Conservation (phyloP, 2,329 filamentous ascomycete genomes). For the Coleophoma eucalyptorum region DNA sequence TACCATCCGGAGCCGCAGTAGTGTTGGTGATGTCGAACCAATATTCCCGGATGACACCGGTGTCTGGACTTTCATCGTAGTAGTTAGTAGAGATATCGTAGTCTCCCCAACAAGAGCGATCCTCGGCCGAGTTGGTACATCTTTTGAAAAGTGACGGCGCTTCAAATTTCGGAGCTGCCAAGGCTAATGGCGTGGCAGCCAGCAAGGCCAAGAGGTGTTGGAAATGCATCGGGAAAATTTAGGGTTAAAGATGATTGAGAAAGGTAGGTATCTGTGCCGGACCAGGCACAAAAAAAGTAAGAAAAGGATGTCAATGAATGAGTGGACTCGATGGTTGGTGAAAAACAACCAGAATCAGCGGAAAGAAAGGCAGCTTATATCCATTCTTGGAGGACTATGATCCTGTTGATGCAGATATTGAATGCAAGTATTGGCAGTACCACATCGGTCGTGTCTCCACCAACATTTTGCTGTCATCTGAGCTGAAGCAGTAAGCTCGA, state of each 20-base stretch:
- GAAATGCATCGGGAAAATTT: not conserved
- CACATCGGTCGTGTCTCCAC: no score
- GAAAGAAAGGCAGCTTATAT: not conserved
- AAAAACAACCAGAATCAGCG: not conserved
- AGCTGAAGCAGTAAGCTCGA: no score
- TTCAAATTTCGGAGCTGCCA: not conserved
- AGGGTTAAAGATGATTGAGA: not conserved
- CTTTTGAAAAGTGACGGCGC: not conserved
- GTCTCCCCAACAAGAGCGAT: slow-evolving; percentile 35
- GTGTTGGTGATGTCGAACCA: slow-evolving; percentile 7
- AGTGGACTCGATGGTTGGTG: not conserved
- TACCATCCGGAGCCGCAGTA: slow-evolving; percentile 22
- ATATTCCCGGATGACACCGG: slow-evolving; percentile 40
- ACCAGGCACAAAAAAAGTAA: not conserved
- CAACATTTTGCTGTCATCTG: no score
- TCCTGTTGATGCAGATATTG: not conserved
- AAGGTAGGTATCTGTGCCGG: not conserved
- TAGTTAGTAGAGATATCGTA: slow-evolving; percentile 39
- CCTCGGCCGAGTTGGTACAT: slow-evolving; percentile 8
- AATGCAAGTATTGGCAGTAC: not conserved
- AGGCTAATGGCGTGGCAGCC: slow-evolving; percentile 2
- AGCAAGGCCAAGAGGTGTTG: not conserved
- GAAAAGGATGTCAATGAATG: not conserved
- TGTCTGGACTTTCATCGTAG: slow-evolving; percentile 27
- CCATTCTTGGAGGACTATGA: not conserved